A percentile compares a stretch with the other conserved stretches of the same genome.
Conservation (phyloP, 495 filamentous ascomycete genomes). For the Staphylotrichum tortipilum region DNA sequence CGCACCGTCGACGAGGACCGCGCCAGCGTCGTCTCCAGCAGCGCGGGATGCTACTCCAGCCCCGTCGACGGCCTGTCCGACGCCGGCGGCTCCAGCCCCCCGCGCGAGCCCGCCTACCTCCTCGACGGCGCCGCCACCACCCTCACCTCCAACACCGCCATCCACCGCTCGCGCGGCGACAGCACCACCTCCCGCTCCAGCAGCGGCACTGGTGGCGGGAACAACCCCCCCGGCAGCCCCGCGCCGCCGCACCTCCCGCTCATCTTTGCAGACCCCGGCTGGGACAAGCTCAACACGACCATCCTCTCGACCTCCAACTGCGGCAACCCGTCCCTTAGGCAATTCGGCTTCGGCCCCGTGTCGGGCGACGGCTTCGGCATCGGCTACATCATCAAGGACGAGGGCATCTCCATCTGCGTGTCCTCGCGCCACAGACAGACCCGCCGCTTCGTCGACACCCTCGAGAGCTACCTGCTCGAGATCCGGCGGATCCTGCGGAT, state of each 20-base stretch:
- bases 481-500: constrained; percentile 73
- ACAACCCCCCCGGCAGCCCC: background rate
- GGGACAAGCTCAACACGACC: constrained; percentile 92
- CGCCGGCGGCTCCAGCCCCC: constrained; percentile 47
- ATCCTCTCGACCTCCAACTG: constrained; percentile 97
- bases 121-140: constrained; percentile 16
- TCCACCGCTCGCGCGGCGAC: constrained; percentile 27
- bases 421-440: constrained; percentile 90
- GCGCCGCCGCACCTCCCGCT: constrained; percentile 50
- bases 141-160: constrained; percentile 28
- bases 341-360: constrained; percentile 94
- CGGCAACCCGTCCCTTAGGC: constrained; percentile 90
- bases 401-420: constrained; percentile 83
- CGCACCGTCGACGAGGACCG: constrained; percentile 69
- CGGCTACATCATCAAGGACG: constrained; percentile 98
- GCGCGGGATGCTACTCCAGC: constrained; percentile 50
- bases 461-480: constrained; percentile 85
- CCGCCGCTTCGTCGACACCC: constrained; percentile 73
- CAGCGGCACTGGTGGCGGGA: too few species aligned
- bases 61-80: constrained; percentile 44
- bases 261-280: constrained; percentile 81
- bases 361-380: constrained; percentile 95
- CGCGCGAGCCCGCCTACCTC: constrained; percentile 33
- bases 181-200: constrained; percentile 23
- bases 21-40: constrained; percentile 29